These are phyloP conservation scores for Artemisia tridentata DNA, from an alignment of 129 eudicot genomes.

Conservation along the genomic window DNA sequence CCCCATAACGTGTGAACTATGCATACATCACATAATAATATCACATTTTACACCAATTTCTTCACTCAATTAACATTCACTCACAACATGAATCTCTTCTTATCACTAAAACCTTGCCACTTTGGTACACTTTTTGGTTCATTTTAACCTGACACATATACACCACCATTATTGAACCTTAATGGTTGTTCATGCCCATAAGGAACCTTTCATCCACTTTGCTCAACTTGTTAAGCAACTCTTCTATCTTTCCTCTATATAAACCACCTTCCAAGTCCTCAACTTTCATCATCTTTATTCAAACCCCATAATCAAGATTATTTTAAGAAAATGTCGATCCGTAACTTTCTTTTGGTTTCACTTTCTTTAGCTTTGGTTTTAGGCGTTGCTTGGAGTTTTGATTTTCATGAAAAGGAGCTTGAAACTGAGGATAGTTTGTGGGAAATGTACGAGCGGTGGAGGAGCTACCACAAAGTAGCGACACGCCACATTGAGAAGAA, in stretches of 20 bases:
- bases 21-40: not conserved
- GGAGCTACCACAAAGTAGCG: constrained; percentile 75
- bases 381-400: constrained; percentile 45
- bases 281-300: constrained; percentile 29
- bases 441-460: constrained; percentile 85
- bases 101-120: constrained; percentile 3
- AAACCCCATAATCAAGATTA: constrained; percentile 11
- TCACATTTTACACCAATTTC: constrained; percentile 4
- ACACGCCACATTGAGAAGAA: constrained; percentile 58
- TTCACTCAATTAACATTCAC: constrained; percentile 20
- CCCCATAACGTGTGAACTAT: constrained; percentile 21
- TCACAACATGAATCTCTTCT: constrained; percentile 20
- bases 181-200: constrained; percentile 35
- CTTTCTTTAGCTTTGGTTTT: constrained; percentile 51
- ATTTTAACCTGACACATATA: constrained; percentile 22
- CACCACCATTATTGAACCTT: constrained; percentile 26
- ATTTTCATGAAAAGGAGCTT: constrained; percentile 69
- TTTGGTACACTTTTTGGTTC: constrained; percentile 14
- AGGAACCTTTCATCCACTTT: constrained; percentile 29
- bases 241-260: constrained; percentile 25
- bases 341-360: constrained; percentile 33
- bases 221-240: constrained; percentile 23
- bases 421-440: constrained; percentile 71
- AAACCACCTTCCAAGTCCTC: constrained; percentile 31
- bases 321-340: constrained; percentile 31